Evolutionary conservation across 2,329 filamentous ascomycete genomes (phyloP).

Genomic region (Paraconiothyrium brasiliense): DNA sequence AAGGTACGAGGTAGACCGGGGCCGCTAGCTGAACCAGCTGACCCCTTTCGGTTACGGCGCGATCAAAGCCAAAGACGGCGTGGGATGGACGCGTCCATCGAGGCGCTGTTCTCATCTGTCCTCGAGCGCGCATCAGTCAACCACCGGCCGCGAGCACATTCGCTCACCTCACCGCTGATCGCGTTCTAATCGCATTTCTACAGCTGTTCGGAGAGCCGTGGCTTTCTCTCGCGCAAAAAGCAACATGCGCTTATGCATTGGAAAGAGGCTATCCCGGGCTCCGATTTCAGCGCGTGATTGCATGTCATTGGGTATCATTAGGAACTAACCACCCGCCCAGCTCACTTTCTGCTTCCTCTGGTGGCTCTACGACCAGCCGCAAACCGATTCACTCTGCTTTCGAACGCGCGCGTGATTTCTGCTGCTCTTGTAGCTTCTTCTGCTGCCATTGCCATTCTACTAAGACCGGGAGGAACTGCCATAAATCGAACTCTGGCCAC

Average conservation of each 20-base stretch:
- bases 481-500: constrained; percentile 96
- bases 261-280: constrained; percentile 9
- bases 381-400: constrained; percentile 35
- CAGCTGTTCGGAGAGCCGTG: not conserved
- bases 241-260: constrained; percentile 15
- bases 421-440: constrained; percentile 54
- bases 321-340: constrained; percentile 5
- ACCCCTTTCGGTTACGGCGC: constrained; percentile 17
- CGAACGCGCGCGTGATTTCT: constrained; percentile 39
- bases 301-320: constrained; percentile 29
- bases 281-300: constrained; percentile 4
- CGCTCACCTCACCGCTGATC: constrained; percentile 2
- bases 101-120: too few species aligned
- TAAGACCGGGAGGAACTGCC: constrained; percentile 90
- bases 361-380: constrained; percentile 11
- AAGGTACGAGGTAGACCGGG: constrained; percentile 1
- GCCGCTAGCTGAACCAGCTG: constrained; percentile 24
- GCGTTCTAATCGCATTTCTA: not conserved
- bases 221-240: not conserved
- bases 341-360: constrained; percentile 4
- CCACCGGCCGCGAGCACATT: not conserved
- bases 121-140: constrained; percentile 2
- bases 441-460: constrained; percentile 83
- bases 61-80: constrained; percentile 20
- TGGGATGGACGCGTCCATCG: too few species aligned